Base-by-base conservation (phyloP, 345 rosid genomes). In the Dimocarpus longan region DNA sequence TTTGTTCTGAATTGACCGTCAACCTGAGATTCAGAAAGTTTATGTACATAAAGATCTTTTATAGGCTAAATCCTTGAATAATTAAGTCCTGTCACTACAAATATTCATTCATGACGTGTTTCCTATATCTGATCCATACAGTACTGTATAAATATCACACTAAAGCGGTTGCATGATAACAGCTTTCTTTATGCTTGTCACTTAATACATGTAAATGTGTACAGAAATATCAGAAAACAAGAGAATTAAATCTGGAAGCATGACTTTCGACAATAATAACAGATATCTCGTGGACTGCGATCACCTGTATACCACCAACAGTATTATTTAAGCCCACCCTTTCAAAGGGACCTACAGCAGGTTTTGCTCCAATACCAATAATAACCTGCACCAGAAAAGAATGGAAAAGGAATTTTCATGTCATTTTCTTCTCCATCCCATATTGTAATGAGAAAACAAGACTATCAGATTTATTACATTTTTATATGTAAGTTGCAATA, bases 331-430 rank as follows among this genome's bases (percentile, higher is more conserved):
- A 81, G 21, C 93, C 86, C 83, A 91, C 86, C 21, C 79, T 82
- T 81, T 88, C 97, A 76, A 95, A 95, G 76, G 97, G 93, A 71
- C 94, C 71, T 10, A 90, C 83, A 70, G 97, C 85, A 81, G 98
- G 98, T 84, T 92, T 95, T 60, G 97, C 98, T 84, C 98, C 98
- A 82, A 95, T 92, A 26, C 99, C 99, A 67, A 95, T 85, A 74
- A 95, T 78, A 24, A 91, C 87, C 99, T 93, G 89, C 76, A 81
- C 18, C 79, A 57, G 48, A 57, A 54, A 48, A 22, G 52, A 40
- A 85, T 59, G 28, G 60, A 64, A 43, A 80, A 62, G 39, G 16
- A 28, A 8, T n/a, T 7, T 80, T 10, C 10, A n/a, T 44, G 32
- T 43, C 28, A 65, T 65, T 66, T 48, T 69, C 32, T 44, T 68